Conservation (phyloP, 139 green algal species). For the Chlorella ohadii region DNA sequence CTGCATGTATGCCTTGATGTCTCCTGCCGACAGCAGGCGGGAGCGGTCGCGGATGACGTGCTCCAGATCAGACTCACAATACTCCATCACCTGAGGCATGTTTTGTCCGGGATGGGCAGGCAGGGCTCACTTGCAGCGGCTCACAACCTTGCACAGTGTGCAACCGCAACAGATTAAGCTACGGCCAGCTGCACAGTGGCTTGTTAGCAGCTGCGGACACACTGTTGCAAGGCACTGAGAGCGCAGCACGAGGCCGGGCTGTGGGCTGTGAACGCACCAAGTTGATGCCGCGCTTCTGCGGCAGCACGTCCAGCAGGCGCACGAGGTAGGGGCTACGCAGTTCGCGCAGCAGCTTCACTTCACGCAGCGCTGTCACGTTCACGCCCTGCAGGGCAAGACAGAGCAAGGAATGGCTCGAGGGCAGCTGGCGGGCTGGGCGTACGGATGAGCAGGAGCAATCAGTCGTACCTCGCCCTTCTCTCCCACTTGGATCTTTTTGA, state of each 20-base stretch:
- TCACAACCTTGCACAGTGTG: too few relatives aligned
- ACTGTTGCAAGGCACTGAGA: too few relatives aligned
- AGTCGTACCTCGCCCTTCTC: slow-evolving; percentile 48
- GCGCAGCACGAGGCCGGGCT: not conserved
- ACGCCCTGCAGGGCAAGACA: slow-evolving; percentile 67
- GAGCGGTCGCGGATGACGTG: slow-evolving; percentile 82
- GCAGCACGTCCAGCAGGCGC: slow-evolving; percentile 82
- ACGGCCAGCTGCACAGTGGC: too few relatives aligned
- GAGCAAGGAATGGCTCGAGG: not conserved
- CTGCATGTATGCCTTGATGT: slow-evolving; percentile 92
- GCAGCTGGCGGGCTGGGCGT: too few relatives aligned
- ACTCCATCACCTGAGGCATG: slow-evolving; percentile 82
- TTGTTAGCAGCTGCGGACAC: too few relatives aligned
- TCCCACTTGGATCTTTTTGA: slow-evolving; percentile 88
- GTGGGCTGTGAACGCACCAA: slow-evolving; percentile 53
- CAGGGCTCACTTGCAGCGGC: too few relatives aligned
- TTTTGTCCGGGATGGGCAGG: not conserved
- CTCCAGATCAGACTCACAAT: slow-evolving; percentile 86
- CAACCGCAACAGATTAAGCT: too few relatives aligned
- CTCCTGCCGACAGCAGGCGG: slow-evolving; percentile 69
- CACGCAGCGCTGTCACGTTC: slow-evolving; percentile 87
- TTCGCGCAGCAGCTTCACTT: slow-evolving; percentile 94
- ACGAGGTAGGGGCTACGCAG: slow-evolving; percentile 81
- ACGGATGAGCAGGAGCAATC: too few relatives aligned
- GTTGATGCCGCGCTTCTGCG: slow-evolving; percentile 67